A percentile compares a stretch with the other conserved stretches of the same genome.
Evolutionary conservation across 495 filamentous ascomycete species (phyloP).

Genomic region (Viridothelium virens): DNA sequence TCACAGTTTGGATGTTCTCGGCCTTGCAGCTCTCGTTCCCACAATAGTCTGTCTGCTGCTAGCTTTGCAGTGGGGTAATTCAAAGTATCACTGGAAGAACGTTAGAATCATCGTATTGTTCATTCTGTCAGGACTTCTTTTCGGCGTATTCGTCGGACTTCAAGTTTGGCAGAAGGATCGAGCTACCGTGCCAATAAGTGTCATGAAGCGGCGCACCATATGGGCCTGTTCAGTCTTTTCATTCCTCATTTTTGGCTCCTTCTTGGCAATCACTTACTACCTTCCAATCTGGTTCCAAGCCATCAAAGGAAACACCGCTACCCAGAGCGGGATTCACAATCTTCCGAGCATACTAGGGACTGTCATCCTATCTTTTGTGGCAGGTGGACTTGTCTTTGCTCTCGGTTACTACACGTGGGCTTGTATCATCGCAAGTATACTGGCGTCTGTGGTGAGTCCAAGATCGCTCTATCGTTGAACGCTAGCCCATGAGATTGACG

Average conservation of each 20-base stretch:
- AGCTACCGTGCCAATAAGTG: conserved; percentile 67
- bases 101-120: conserved; percentile 65
- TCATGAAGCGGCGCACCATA: conserved; percentile 68
- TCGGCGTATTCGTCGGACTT: conserved; percentile 51
- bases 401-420: conserved; percentile 66
- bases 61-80: conserved; percentile 81
- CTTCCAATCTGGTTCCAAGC: conserved; percentile 88
- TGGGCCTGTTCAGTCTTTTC: conserved; percentile 36
- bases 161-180: conserved; percentile 61
- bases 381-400: conserved; percentile 53
- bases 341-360: conserved; percentile 60
- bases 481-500: conserved; percentile 51
- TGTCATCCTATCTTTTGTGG: conserved; percentile 54
- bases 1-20: conserved; percentile 57
- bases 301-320: conserved; percentile 61
- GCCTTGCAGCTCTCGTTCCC: conserved; percentile 62
- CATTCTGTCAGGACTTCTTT: conserved; percentile 59
- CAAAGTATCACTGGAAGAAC: conserved; percentile 56
- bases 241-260: conserved; percentile 33
- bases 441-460: conserved; percentile 26
- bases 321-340: conserved; percentile 67
- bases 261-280: conserved; percentile 44
- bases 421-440: conserved; percentile 49
- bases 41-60: conserved; percentile 65
- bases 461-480: conserved; percentile 33